These are phyloP conservation scores for Chrysosporium queenslandicum DNA, from an alignment of 2,329 filamentous ascomycete species.

Conservation along the genomic window DNA sequence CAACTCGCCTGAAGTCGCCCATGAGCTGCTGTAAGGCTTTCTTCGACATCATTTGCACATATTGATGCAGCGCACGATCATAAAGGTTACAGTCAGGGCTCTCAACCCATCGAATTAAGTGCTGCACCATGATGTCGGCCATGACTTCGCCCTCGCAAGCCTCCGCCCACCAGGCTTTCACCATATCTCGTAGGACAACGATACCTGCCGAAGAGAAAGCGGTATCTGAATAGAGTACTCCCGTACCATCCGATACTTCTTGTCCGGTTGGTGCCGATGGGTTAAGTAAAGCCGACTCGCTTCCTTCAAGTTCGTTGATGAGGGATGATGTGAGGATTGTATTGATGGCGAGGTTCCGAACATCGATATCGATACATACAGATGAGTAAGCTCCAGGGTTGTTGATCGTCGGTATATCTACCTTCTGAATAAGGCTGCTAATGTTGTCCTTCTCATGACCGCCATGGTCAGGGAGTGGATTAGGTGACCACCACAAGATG, in stretches of 20 bases:
- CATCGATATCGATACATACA: constrained; percentile 88
- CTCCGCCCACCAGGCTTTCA: constrained; percentile 96
- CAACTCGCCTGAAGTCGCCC: constrained; percentile 89
- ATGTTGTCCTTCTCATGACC: constrained; percentile 93
- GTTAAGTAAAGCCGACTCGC: constrained; percentile 78
- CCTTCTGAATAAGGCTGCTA: constrained; percentile 67
- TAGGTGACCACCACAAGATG: constrained; percentile 91
- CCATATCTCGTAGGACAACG: constrained; percentile 88
- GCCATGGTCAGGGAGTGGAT: constrained; percentile 82
- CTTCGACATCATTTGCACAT: constrained; percentile 96
- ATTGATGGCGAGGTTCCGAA: constrained; percentile 93
- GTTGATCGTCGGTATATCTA: constrained; percentile 88
- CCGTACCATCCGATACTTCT: constrained; percentile 51
- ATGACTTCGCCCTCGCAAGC: constrained; percentile 82
- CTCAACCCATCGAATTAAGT: constrained; percentile 94
- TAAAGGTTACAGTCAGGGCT: constrained; percentile 90
- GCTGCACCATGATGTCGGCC: constrained; percentile 96
- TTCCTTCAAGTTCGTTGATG: constrained; percentile 90
- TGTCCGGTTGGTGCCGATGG: constrained; percentile 55
- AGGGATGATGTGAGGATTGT: constrained; percentile 93
- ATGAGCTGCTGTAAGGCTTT: constrained; percentile 97
- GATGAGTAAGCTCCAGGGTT: constrained; percentile 89
- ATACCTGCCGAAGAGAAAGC: constrained; percentile 90
- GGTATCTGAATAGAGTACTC: constrained; percentile 70
- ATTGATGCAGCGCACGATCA: constrained; percentile 87